Evolutionary conservation across 2,329 filamentous ascomycete genomes (phyloP).

Genomic region (Xylaria sp.): DNA sequence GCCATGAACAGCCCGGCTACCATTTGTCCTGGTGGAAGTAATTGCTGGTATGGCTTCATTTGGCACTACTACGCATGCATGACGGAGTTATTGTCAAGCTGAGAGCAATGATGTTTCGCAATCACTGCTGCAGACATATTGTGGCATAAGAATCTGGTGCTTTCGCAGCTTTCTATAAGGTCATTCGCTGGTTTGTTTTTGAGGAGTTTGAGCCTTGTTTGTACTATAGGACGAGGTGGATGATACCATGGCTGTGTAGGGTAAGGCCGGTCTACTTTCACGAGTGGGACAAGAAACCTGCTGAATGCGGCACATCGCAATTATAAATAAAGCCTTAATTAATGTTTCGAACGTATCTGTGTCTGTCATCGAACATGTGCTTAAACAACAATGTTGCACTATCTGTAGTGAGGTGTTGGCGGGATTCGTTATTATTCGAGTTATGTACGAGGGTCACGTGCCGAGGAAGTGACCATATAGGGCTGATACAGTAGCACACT

Average conservation of each 20-base stretch:
- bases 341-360: not conserved
- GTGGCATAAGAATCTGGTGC: not conserved
- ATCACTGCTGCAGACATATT: not conserved
- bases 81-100: slow-evolving; percentile 9
- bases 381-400: not conserved
- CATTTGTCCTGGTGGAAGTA: slow-evolving; percentile 9
- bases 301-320: slow-evolving; percentile 1
- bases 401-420: not conserved
- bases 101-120: slow-evolving; percentile 12
- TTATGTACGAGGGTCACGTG: slow-evolving; percentile 19
- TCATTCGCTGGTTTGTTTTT: not conserved
- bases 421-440: not conserved
- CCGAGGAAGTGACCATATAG: not conserved
- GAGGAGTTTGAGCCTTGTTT: slow-evolving; percentile 19
- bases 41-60: slow-evolving; percentile 14
- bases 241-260: slow-evolving; percentile 15
- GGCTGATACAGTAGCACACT: not conserved
- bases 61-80: slow-evolving; percentile 7
- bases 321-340: slow-evolving; percentile 16
- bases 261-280: slow-evolving; percentile 9
- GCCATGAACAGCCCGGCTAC: not conserved
- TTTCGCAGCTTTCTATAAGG: not conserved
- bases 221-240: slow-evolving; percentile 30
- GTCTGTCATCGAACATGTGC: not conserved
- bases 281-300: not conserved